Base-by-base conservation (phyloP, 495 filamentous ascomycete genomes). In the Aspergillus campestris region DNA sequence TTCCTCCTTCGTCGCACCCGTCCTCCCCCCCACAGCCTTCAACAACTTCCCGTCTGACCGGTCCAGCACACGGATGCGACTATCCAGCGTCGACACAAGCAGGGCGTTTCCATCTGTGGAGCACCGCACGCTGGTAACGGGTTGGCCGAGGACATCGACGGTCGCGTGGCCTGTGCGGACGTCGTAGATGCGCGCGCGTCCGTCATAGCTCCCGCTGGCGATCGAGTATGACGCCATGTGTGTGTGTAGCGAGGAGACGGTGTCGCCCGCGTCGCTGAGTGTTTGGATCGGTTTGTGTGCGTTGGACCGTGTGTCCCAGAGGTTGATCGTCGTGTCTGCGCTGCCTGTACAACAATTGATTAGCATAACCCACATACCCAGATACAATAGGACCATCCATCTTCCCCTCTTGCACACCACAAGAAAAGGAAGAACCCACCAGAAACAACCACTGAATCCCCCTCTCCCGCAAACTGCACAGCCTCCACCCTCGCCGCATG, bases 181-280 rank as follows among this genome's bases (percentile, higher is more conserved):
- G 68, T 98, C 92, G 65, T 98, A 97, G 35, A 76, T 68, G 45
- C 94, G 74, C 7, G 89, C 75, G 50, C 83, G 74, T 13, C 89
- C 92, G 65, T 98, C 92, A 31, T 95, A 90, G 60, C 87, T 89
- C 0, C 86, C 91, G 5, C 67, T 71, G 5, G 65, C 63, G 13
- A 73, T 70, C 3, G 67, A 70, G 38, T 70, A 69, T 0, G 56
- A 64, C 12, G 64, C 51, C 60, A 61, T 62, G 42, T 73, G 65
- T 1, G 65, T 65, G 24, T 69, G 75, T 0, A 96, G 60, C 40
- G 69, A 70, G 5, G 71, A 80, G 27, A 97, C 75, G 32, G 80
- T 81, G 59, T 97, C 92, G 51, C 70, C 73, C 6, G 90, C 89
- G 43, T 95, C 90, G 6, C 66, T 64, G 10, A 96, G 72, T 8